These are phyloP conservation scores for Peronospora farinosa DNA, from an alignment of 352 stramenopile species.

Conservation along the genomic window DNA sequence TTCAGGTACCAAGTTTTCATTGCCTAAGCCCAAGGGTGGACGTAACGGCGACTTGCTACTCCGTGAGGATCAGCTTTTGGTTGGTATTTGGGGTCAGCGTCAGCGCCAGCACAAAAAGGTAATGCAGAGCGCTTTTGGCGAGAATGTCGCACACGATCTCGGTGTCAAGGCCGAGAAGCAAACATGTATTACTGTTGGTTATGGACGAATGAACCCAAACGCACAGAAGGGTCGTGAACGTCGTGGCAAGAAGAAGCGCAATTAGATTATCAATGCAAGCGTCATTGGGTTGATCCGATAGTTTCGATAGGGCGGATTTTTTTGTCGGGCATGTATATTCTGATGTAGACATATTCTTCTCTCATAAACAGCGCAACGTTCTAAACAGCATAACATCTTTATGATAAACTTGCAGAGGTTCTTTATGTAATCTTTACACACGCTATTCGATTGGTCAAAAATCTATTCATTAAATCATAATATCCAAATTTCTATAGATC, in stretches of 20 bases:
- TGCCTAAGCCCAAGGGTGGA: slow-evolving; percentile 92
- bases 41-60: slow-evolving; percentile 94
- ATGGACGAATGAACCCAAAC: slow-evolving; percentile 95
- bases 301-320: too few relatives aligned
- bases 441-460: too few relatives aligned
- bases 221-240: slow-evolving; percentile 92
- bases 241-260: slow-evolving; percentile 95
- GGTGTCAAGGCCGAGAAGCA: slow-evolving; percentile 89
- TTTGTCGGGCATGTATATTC: too few relatives aligned
- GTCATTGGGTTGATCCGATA: background rate
- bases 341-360: too few relatives aligned
- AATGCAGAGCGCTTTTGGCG: slow-evolving; percentile 91
- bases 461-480: too few relatives aligned
- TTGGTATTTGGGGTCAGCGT: slow-evolving; percentile 93
- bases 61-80: slow-evolving; percentile 95
- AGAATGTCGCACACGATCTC: slow-evolving; percentile 91
- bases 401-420: too few relatives aligned
- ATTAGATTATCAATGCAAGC: slow-evolving; percentile 28
- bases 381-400: too few relatives aligned
- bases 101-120: slow-evolving; percentile 89
- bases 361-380: too few relatives aligned
- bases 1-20: slow-evolving; percentile 95
- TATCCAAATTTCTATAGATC: too few relatives aligned
- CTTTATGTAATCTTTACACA: too few relatives aligned
- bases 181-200: slow-evolving; percentile 88